Percentiles rank a stretch among this genome's conserved stretches.
phyloP scores from a whole-genome alignment of 2,329 filamentous ascomycete genomes.

The Trichophyton verrucosum region DNA sequence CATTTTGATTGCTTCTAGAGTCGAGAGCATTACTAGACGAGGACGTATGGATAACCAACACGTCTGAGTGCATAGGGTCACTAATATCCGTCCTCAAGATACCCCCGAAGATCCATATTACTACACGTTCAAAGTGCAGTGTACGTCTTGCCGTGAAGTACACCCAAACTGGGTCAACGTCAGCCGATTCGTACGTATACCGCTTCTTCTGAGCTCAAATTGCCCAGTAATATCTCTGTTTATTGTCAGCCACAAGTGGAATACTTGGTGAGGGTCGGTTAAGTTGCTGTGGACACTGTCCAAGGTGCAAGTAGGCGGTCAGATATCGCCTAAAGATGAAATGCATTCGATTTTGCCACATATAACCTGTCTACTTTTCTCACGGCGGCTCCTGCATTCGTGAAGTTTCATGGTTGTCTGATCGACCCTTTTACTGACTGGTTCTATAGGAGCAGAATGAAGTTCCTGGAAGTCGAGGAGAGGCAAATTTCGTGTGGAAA shows the following conservation, averaged over 20 bases:
- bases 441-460: constrained; percentile 65
- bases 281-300: not conserved
- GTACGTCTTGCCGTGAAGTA: constrained; percentile 87
- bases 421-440: not conserved
- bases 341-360: not conserved
- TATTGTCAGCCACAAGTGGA: not conserved
- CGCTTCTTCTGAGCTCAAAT: not conserved
- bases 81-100: constrained; percentile 74
- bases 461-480: constrained; percentile 81
- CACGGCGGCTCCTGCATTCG: not conserved
- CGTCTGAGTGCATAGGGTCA: constrained; percentile 53
- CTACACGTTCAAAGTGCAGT: constrained; percentile 97
- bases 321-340: not conserved
- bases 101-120: constrained; percentile 73
- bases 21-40: not conserved
- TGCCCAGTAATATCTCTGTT: not conserved
- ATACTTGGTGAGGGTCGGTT: not conserved
- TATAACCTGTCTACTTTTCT: not conserved
- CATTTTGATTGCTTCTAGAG: not conserved
- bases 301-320: not conserved
- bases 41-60: not conserved
- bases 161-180: constrained; percentile 79
- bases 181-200: constrained; percentile 66
- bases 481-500: constrained; percentile 99
- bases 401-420: not conserved